Base-by-base conservation (phyloP, 371 early-diverging fungal genomes). In the Cokeromyces recurvatus region DNA sequence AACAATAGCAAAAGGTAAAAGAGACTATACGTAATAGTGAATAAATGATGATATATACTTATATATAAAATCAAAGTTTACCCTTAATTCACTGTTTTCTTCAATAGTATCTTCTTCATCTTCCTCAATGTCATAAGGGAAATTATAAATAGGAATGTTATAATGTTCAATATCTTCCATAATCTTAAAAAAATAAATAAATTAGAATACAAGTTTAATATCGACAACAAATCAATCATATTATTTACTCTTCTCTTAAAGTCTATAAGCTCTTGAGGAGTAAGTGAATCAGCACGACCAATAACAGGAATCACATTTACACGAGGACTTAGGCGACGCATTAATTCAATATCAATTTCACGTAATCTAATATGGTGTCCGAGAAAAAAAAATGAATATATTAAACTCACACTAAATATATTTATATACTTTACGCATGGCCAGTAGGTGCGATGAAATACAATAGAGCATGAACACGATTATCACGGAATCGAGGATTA, bases 401-500 rank as follows among this genome's bases (percentile, higher is more conserved):
- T 41, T n/a, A n/a, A n/a, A n/a, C n/a, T 12, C 6, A 12, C 35
- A 40, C 29, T 23, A 23, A 23, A 44, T 32, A n/a, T n/a, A 27
- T 32, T 16, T 16, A 40, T 36, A 40, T 5, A 38, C 14, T n/a
- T 34, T 34, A 81, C 81, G 80, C 86, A 78, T 97, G 98, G 17
- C 98, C 99, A 17, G 98, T 95, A 19, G 99, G 98, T 3, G 90
- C 78, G 53, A 98, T 94, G 63, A 97, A 98, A 74, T 98, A 98
- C 25, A 99, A 72, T 16, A 96, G 84, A 4, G 92, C 94, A 68
- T 99, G 99, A 31, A 99, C 89, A 45, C 97, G 89, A 77, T 91
- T 90, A 74, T 98, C 98, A 64, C 90, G 90, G 83, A 93, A 94
- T 53, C 95, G 85, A 27, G 95, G 90, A 68, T 97, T 97, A 64